A percentile compares a stretch with the other conserved stretches of the same genome.
phyloP scores from a whole-genome alignment of 2,329 filamentous ascomycete species.

The Hymenoscyphus fraxineus region DNA sequence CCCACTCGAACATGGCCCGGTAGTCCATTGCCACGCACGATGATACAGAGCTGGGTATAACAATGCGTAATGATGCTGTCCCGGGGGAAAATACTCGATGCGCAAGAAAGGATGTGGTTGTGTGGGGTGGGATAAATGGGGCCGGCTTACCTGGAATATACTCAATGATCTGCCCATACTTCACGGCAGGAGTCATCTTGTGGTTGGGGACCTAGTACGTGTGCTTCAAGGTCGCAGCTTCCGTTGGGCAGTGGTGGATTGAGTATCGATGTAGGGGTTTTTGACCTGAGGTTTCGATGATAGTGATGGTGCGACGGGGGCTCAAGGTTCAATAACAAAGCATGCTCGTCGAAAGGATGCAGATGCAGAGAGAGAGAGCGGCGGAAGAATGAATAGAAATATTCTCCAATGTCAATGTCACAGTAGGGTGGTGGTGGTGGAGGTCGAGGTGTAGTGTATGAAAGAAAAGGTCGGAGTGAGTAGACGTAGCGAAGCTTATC shows the following conservation, averaged over 20 bases:
- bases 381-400: conserved; percentile 19
- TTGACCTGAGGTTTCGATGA: neutral
- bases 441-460: neutral
- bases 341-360: conserved; percentile 17
- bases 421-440: conserved; percentile 9
- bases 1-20: conserved; percentile 25
- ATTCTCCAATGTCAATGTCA: conserved; percentile 14
- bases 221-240: conserved; percentile 17
- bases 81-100: conserved; percentile 1
- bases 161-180: conserved; percentile 84
- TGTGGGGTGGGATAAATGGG: conserved; percentile 14
- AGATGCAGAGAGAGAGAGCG: neutral
- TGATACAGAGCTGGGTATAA: conserved; percentile 11
- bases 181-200: conserved; percentile 45
- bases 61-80: conserved; percentile 26
- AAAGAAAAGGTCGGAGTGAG: conserved; percentile 13
- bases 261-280: conserved; percentile 10
- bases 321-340: conserved; percentile 25
- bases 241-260: conserved; percentile 14
- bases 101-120: conserved; percentile 7
- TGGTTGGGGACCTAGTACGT: conserved; percentile 11
- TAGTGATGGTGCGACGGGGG: conserved; percentile 18
- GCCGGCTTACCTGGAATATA: conserved; percentile 78
- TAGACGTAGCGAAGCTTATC: conserved; percentile 1
- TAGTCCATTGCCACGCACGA: conserved; percentile 15